A percentile compares a stretch with the other conserved stretches of the same genome.
These are phyloP conservation scores for Metschnikowia picachoensis DNA, from an alignment of 805 yeast genomes.

Conservation along the genomic window DNA sequence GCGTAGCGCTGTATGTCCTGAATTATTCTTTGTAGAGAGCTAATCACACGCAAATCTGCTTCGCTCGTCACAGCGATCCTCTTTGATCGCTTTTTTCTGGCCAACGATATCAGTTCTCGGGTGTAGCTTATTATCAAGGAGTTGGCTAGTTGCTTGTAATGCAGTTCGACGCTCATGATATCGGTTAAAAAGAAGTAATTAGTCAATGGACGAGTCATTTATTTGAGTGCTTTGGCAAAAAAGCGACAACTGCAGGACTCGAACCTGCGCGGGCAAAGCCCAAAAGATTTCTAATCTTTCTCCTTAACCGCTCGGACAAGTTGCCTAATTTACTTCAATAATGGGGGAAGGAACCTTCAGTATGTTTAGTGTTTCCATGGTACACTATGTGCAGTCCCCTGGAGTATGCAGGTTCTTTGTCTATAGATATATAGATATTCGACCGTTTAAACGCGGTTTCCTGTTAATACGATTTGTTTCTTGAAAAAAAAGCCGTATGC, in stretches of 20 bases:
- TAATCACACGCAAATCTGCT: constrained; percentile 2
- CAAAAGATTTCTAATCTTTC: constrained; percentile 72
- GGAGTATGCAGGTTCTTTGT: too few relatives aligned
- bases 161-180: constrained; percentile 11
- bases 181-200: not conserved
- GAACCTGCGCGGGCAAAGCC: constrained; percentile 80
- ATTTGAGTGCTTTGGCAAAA: not conserved
- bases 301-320: constrained; percentile 78
- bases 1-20: constrained; percentile 11
- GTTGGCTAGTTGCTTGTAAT: constrained; percentile 10
- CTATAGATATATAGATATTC: too few relatives aligned
- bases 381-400: too few relatives aligned
- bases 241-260: constrained; percentile 71
- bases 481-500: too few relatives aligned
- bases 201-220: not conserved
- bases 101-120: constrained; percentile 4
- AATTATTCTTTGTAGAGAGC: constrained; percentile 2
- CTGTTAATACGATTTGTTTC: too few relatives aligned
- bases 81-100: not conserved
- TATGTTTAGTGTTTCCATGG: too few relatives aligned
- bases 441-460: too few relatives aligned
- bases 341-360: too few relatives aligned
- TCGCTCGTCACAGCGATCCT: not conserved
- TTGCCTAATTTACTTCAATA: constrained; percentile 32
- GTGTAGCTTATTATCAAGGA: constrained; percentile 9